A percentile compares a stretch with the other conserved stretches of the same genome.
Evolutionary conservation across 78 protist species (phyloP).

Genomic region (Tieghemostelium lacteum): DNA sequence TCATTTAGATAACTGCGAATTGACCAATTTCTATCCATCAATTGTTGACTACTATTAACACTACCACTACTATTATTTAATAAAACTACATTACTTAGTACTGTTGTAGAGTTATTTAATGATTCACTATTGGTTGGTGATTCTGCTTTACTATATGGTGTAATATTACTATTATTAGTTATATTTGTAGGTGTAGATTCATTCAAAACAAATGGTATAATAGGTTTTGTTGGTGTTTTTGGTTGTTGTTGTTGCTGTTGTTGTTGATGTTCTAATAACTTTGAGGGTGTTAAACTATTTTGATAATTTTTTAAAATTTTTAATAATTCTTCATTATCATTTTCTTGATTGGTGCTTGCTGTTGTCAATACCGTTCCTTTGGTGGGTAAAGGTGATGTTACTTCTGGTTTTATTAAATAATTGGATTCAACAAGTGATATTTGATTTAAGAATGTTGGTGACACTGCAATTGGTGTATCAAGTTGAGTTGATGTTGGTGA

Average conservation of each 20-base stretch:
- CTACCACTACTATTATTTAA: too few species aligned
- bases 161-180: background rate
- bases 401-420: too few species aligned
- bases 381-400: too few species aligned
- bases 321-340: too few species aligned
- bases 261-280: background rate
- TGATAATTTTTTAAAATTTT: too few species aligned
- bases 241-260: too few species aligned
- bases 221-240: background rate
- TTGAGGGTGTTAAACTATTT: background rate
- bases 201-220: background rate
- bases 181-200: background rate
- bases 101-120: background rate
- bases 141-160: background rate
- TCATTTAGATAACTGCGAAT: constrained; percentile 72
- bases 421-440: too few species aligned
- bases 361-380: too few species aligned
- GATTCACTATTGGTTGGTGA: background rate
- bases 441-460: too few species aligned
- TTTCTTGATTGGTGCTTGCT: too few species aligned
- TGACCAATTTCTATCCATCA: constrained; percentile 81
- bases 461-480: background rate
- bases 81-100: too few species aligned
- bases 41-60: too few species aligned
- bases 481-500: background rate